Conservation (phyloP, 352 stramenopile genomes). For the Phytophthora citricola region DNA sequence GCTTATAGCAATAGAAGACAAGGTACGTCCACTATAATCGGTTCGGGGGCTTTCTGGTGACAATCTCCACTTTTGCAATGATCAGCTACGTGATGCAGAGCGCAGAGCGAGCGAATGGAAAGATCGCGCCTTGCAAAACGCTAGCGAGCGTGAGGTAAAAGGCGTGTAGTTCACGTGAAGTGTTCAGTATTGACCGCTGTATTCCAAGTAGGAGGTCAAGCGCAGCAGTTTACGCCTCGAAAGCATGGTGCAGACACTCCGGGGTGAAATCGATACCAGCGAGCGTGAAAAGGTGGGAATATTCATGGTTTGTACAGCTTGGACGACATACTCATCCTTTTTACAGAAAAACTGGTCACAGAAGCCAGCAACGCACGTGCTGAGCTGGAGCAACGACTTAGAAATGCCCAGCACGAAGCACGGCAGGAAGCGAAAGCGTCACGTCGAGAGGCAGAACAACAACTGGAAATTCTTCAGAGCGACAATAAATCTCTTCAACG, state of each 20-base stretch:
- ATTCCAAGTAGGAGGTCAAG: slow-evolving; percentile 20
- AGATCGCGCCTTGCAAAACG: slow-evolving; percentile 40
- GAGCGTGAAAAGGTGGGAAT: slow-evolving; percentile 30
- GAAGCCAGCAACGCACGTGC: slow-evolving; percentile 40
- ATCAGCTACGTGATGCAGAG: slow-evolving; percentile 48
- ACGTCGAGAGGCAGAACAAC: slow-evolving; percentile 22
- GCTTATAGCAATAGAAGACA: slow-evolving; percentile 39
- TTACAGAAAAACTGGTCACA: slow-evolving; percentile 36
- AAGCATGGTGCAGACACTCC: slow-evolving; percentile 21
- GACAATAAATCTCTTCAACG: slow-evolving; percentile 35
- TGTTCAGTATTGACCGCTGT: background rate
- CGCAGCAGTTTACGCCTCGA: slow-evolving; percentile 22
- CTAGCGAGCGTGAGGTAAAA: slow-evolving; percentile 52
- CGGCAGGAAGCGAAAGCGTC: slow-evolving; percentile 19
- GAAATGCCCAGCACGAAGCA: slow-evolving; percentile 20
- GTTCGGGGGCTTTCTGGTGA: background rate
- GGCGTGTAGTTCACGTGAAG: no score
- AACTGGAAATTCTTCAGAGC: slow-evolving; percentile 17
- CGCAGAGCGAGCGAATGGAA: slow-evolving; percentile 47
- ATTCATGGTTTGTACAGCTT: background rate
- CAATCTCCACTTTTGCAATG: background rate
- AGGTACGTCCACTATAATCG: slow-evolving; percentile 21
- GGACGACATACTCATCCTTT: background rate
- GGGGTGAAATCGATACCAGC: slow-evolving; percentile 14
- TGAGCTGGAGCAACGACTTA: slow-evolving; percentile 30